Conservation (phyloP, 495 filamentous ascomycete genomes). For the Talaromyces proteolyticus region DNA sequence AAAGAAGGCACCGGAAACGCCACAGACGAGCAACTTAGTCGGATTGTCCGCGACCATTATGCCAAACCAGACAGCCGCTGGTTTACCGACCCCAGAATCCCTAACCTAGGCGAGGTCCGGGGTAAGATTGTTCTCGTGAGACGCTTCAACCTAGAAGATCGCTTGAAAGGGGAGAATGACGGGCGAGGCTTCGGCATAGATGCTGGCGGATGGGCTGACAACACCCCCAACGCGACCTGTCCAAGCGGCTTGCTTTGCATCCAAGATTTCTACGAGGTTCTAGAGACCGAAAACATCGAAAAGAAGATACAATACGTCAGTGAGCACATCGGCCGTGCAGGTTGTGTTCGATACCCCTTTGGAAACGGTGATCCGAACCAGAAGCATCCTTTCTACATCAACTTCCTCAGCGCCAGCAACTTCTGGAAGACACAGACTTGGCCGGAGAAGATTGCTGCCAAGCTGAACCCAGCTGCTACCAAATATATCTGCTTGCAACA, state of each 20-base stretch:
- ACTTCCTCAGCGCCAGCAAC: conserved; percentile 86
- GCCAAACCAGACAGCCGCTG: conserved; percentile 57
- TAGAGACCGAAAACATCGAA: conserved; percentile 65
- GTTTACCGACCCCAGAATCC: conserved; percentile 76
- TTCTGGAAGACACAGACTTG: conserved; percentile 90
- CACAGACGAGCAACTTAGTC: conserved; percentile 73
- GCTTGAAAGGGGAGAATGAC: conserved; percentile 50
- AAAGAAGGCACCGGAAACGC: conserved; percentile 78
- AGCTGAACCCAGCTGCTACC: conserved; percentile 83
- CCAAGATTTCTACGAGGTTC: conserved; percentile 93
- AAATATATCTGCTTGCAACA: conserved; percentile 73
- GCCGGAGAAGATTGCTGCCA: conserved; percentile 90
- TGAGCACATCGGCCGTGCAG: conserved; percentile 71
- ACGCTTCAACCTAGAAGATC: conserved; percentile 64
- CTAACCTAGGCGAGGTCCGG: conserved; percentile 71
- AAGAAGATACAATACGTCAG: conserved; percentile 71
- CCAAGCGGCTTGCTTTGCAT: conserved; percentile 73
- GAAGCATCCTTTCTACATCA: conserved; percentile 71
- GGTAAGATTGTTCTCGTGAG: conserved; percentile 83
- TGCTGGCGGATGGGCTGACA: conserved; percentile 81
- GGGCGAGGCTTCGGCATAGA: conserved; percentile 76
- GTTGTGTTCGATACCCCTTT: conserved; percentile 37
- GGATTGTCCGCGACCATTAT: conserved; percentile 66
- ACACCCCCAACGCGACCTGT: conserved; percentile 69
- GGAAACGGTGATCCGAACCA: conserved; percentile 25